A percentile compares a stretch with the other conserved stretches of the same genome.
These are phyloP conservation scores for Cytospora piceae DNA, from an alignment of 2,329 filamentous ascomycete genomes.

Conservation along the genomic window DNA sequence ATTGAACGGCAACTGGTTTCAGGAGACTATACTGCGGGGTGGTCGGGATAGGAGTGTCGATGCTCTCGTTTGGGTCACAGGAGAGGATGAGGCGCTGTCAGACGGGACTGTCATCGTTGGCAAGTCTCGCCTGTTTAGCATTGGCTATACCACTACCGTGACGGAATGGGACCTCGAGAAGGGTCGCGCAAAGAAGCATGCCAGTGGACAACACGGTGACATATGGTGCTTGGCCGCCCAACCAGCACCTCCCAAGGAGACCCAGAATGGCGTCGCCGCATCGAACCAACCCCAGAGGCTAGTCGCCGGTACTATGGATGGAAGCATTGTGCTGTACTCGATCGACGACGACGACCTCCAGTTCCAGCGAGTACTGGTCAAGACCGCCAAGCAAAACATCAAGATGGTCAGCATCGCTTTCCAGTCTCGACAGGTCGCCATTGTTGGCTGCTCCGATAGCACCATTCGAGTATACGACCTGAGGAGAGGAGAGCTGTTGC, in stretches of 20 bases:
- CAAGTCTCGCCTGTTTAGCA: constrained; percentile 87
- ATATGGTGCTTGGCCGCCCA: constrained; percentile 96
- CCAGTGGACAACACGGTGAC: constrained; percentile 90
- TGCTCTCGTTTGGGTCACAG: constrained; percentile 87
- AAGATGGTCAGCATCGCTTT: constrained; percentile 91
- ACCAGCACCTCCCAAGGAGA: constrained; percentile 56
- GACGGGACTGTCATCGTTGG: constrained; percentile 68
- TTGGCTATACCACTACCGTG: constrained; percentile 88
- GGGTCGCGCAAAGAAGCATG: constrained; percentile 77
- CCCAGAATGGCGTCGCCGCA: constrained; percentile 34
- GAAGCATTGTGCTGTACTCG: constrained; percentile 83
- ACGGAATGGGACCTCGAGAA: constrained; percentile 93
- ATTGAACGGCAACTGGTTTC: constrained; percentile 78
- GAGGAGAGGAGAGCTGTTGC: constrained; percentile 72
- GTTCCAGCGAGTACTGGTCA: constrained; percentile 75
- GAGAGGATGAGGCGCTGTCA: constrained; percentile 71
- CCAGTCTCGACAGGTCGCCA: constrained; percentile 78
- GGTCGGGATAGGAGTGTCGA: constrained; percentile 87
- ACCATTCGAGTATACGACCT: constrained; percentile 92
- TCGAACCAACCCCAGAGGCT: constrained; percentile 56
- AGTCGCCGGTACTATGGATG: constrained; percentile 86
- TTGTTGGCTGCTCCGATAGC: constrained; percentile 95
- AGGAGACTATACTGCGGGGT: constrained; percentile 83
- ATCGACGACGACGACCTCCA: constrained; percentile 82
- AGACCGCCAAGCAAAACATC: constrained; percentile 80